Percentiles rank a stretch among this genome's conserved stretches.
These are phyloP conservation scores for Arabis alpina DNA, from an alignment of 345 rosid species.

Conservation along the genomic window DNA sequence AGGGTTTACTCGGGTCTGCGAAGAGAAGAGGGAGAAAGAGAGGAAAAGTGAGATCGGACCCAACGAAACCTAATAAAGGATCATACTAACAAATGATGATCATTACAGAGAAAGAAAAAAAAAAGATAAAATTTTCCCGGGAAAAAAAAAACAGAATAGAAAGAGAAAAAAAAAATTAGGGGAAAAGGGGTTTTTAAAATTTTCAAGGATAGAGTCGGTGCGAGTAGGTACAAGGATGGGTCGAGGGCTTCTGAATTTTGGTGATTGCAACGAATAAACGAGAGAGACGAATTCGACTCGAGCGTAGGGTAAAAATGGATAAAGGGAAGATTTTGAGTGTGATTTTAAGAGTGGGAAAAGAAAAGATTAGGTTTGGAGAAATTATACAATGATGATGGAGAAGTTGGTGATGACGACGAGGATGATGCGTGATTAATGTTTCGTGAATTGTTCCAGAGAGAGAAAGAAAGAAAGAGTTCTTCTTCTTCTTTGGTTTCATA, in stretches of 20 bases:
- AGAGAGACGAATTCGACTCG: conserved; percentile 8
- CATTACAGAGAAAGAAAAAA: conserved; percentile 27
- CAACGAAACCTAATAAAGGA: conserved; percentile 43
- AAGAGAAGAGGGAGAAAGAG: conserved; percentile 12
- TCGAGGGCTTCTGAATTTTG: conserved; percentile 16
- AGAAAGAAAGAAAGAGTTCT: neutral
- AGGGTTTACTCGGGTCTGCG: conserved; percentile 41
- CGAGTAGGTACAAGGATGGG: conserved; percentile 14
- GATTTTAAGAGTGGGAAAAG: neutral
- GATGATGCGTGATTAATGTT: conserved; percentile 36
- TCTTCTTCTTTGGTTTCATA: conserved; percentile 4
- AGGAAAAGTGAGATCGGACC: conserved; percentile 34
- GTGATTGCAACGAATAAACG: neutral
- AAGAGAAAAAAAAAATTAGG: conserved; percentile 27
- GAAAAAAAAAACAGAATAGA: conserved; percentile 40
- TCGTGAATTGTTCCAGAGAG: conserved; percentile 27
- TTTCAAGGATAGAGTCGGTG: conserved; percentile 28
- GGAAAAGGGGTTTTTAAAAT: conserved; percentile 23
- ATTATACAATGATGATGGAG: conserved; percentile 14
- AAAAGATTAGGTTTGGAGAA: conserved; percentile 18
- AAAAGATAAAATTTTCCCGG: conserved; percentile 39
- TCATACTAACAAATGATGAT: conserved; percentile 41
- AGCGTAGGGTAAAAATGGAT: neutral
- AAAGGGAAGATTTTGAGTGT: neutral
- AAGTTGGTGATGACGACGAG: conserved; percentile 43